Percentiles rank a stretch among this genome's conserved stretches.
These are phyloP conservation scores for Alternaria dauci DNA, from an alignment of 2,329 filamentous ascomycete species.

Conservation along the genomic window DNA sequence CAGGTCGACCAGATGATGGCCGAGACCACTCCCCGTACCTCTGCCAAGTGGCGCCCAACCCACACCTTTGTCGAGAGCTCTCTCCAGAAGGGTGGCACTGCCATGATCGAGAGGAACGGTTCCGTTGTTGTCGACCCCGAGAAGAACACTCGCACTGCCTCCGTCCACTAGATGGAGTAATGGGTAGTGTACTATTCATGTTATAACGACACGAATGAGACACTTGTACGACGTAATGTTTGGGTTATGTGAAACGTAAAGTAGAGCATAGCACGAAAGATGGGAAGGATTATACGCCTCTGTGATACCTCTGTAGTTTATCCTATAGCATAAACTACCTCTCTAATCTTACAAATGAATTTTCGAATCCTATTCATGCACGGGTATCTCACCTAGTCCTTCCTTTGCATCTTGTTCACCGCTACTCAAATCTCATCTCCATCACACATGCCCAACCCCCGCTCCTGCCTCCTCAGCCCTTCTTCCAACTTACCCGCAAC, in stretches of 20 bases:
- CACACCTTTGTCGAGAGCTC: constrained; percentile 5
- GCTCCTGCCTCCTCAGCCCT: constrained; percentile 12
- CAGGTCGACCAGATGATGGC: constrained; percentile 87
- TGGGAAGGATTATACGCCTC: neutral
- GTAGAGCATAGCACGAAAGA: neutral
- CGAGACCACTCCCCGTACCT: constrained; percentile 78
- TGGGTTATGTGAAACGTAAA: neutral
- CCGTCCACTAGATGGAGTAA: constrained; percentile 1
- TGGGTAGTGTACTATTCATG: neutral
- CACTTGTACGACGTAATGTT: constrained; percentile 7
- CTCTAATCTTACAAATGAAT: neutral
- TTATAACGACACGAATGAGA: neutral
- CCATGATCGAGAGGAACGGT: constrained; percentile 4
- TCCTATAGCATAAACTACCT: constrained; percentile 5
- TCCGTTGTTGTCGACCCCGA: constrained; percentile 2
- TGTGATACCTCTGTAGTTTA: constrained; percentile 3
- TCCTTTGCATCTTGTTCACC: too few relatives aligned
- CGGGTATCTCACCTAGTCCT: too few relatives aligned
- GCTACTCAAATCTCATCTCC: neutral
- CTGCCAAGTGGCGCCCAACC: constrained; percentile 67
- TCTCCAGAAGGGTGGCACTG: constrained; percentile 2
- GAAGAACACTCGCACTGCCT: constrained; percentile 6
- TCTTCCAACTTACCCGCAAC: constrained; percentile 20
- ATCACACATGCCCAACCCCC: neutral
- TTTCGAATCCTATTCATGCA: neutral